Base-by-base conservation (phyloP, 2,329 filamentous ascomycete species). In the Rhinocladiella similis region DNA sequence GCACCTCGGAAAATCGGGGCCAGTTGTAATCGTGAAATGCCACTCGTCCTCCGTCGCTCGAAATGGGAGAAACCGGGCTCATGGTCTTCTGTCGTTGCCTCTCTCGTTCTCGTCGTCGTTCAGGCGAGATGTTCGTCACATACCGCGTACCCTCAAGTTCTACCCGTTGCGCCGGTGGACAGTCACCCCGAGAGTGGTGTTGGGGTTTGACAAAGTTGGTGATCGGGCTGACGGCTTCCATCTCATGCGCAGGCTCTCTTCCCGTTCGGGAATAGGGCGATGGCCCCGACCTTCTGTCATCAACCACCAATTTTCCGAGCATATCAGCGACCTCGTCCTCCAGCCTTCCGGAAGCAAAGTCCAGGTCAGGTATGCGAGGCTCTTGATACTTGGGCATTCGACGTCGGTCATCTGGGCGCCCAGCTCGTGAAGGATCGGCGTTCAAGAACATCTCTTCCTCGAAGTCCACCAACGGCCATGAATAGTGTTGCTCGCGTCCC, bases 381-480 rank as follows among this genome's bases (percentile, higher is more conserved):
- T 58, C 55, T 38, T 61, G 59, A 35, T 58, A 41, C 27, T 58
- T 50, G 7, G 54, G 46, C 16, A 35, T 16, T 35, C 47, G 47
- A 29, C 50, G 29, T 47, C 43, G 42, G 7, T 19, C 19, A 7
- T n/a, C 18, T 1, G n/a, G n/a, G 4, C 16, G 16, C 5, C 33
- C 25, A 10, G 16, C 45, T 22, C 47, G 35, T 35, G 52, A 19
- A 33, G 53, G 51, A 14, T 58, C 33, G 13, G 49, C 46, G 38
- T 61, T 61, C 43, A 61, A 22, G 20, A 61, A 61, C 18, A 61
- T 35, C 18, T 57, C 59, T 27, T 61, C 33, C n/a, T 47, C 27
- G 22, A 58, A 53, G 35, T 61, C 59, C 29, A 61, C 55, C 45
- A 58, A 45, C 3, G 59, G 59, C 51, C 55, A 56, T 19, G 36